phyloP scores from a whole-genome alignment of 2,329 filamentous ascomycete genomes.

The Corynespora cassiicola region DNA sequence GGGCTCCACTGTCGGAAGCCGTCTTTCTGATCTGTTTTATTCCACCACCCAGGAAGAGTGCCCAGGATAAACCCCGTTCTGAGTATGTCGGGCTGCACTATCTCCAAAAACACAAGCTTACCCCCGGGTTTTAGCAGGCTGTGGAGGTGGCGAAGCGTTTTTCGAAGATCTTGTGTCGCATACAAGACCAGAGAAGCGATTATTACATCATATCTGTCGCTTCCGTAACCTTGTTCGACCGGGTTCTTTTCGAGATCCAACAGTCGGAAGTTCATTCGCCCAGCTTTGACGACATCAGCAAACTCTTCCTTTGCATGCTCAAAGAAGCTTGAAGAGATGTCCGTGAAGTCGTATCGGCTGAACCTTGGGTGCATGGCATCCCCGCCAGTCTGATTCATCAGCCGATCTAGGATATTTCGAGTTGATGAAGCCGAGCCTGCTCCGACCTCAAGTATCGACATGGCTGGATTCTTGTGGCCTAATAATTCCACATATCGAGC shows the following conservation, averaged over 20 bases:
- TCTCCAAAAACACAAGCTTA: slow-evolving; percentile 17
- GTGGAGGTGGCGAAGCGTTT: slow-evolving; percentile 9
- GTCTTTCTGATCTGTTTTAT: slow-evolving; percentile 1
- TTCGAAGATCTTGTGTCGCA: slow-evolving; percentile 13
- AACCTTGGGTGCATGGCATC: too few relatives aligned
- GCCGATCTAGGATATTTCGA: too few relatives aligned
- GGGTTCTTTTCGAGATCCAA: slow-evolving; percentile 13
- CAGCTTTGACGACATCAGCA: background rate
- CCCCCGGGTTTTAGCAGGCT: slow-evolving; percentile 11
- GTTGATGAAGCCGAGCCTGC: too few relatives aligned
- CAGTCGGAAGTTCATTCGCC: slow-evolving; percentile 6
- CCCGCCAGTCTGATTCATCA: slow-evolving; percentile 15
- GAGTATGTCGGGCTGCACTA: too few relatives aligned
- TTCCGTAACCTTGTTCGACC: slow-evolving; percentile 8
- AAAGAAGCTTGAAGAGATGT: slow-evolving; percentile 24
- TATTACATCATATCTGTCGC: slow-evolving; percentile 13
- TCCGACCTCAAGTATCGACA: too few relatives aligned
- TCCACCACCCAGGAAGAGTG: slow-evolving; percentile 13
- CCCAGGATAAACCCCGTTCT: slow-evolving; percentile 16
- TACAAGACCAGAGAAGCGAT: slow-evolving; percentile 10
- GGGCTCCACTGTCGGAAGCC: slow-evolving; percentile 34
- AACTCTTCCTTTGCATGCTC: slow-evolving; percentile 20
- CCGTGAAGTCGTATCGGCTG: slow-evolving; percentile 14
- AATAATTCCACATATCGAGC: slow-evolving; percentile 1
- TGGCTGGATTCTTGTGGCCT: too few relatives aligned